A percentile compares a stretch with the other conserved stretches of the same genome.
phyloP scores from a whole-genome alignment of 495 filamentous ascomycete species.

The Cercophora sp. region DNA sequence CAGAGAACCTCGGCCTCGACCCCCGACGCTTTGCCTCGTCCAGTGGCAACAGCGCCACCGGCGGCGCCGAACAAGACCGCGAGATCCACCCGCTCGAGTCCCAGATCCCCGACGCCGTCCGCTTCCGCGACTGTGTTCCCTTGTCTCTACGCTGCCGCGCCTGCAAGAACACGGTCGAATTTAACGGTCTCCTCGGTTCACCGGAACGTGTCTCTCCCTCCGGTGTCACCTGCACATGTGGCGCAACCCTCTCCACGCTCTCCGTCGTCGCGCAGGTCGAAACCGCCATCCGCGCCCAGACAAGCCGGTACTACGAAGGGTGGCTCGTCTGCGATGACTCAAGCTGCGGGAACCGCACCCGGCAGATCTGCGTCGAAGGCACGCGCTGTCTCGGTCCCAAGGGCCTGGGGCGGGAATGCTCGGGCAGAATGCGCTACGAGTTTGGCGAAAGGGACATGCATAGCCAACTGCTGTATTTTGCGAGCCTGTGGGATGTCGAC shows the following conservation, averaged over 20 bases:
- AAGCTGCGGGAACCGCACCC: conserved; percentile 78
- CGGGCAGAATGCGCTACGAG: conserved; percentile 86
- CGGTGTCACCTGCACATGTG: conserved; percentile 69
- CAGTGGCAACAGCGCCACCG: conserved; percentile 13
- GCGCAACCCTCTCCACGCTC: conserved; percentile 60
- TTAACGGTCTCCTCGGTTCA: conserved; percentile 65
- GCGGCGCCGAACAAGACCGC: conserved; percentile 42
- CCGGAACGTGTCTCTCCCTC: conserved; percentile 57
- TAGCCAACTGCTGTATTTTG: conserved; percentile 90
- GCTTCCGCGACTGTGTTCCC: conserved; percentile 75
- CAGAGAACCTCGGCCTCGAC: conserved; percentile 91
- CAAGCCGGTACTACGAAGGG: conserved; percentile 82
- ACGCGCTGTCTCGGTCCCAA: conserved; percentile 82
- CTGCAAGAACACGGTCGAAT: conserved; percentile 68
- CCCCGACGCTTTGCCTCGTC: conserved; percentile 65
- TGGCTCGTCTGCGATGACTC: conserved; percentile 89
- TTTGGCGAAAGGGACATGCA: conserved; percentile 84
- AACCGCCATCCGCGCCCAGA: conserved; percentile 69
- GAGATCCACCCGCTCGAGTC: conserved; percentile 87
- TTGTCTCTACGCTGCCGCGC: conserved; percentile 73
- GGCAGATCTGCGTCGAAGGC: conserved; percentile 89
- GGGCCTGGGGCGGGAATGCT: conserved; percentile 75
- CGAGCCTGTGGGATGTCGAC: conserved; percentile 82
- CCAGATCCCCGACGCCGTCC: conserved; percentile 80
- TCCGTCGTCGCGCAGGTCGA: conserved; percentile 84